A percentile compares a stretch with the other conserved stretches of the same genome.
phyloP scores from a whole-genome alignment of 169 alveolate genomes.

The Cryptosporidium muris region DNA sequence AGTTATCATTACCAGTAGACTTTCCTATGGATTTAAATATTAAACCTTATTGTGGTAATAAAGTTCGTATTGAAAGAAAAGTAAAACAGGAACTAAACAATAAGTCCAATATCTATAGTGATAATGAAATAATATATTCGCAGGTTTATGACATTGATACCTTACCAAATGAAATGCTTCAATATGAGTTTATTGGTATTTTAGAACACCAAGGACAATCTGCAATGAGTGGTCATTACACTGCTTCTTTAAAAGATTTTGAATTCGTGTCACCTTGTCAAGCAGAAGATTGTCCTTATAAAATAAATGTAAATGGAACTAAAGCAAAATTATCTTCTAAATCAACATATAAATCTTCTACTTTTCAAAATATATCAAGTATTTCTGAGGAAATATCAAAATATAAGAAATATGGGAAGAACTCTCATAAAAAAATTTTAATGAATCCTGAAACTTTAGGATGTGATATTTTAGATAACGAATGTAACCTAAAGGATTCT shows the following conservation, averaged over 20 bases:
- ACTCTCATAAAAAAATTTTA: no score
- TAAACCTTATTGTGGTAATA: neutral
- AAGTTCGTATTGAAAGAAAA: neutral
- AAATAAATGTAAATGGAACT: neutral
- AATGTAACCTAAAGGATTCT: no score
- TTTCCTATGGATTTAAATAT: slow-evolving; percentile 32
- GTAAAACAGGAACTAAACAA: neutral
- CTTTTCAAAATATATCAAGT: neutral
- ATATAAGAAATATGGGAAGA: no score
- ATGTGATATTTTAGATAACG: no score
- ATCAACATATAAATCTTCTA: neutral
- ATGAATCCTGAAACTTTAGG: no score
- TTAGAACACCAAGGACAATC: slow-evolving; percentile 69
- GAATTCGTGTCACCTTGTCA: neutral
- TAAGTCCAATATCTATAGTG: neutral
- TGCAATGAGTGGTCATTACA: slow-evolving; percentile 67
- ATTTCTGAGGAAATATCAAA: no score
- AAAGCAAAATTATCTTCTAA: neutral
- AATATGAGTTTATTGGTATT: slow-evolving; percentile 66
- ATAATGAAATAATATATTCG: no score
- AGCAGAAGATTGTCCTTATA: neutral
- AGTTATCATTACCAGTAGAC: slow-evolving; percentile 56
- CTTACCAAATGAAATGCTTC: neutral
- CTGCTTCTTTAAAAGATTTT: slow-evolving; percentile 63
- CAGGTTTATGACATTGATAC: neutral